Percentiles rank a stretch among this genome's conserved stretches.
Evolutionary conservation across 129 eudicot species (phyloP).

Genomic region (Escallonia herrerae): DNA sequence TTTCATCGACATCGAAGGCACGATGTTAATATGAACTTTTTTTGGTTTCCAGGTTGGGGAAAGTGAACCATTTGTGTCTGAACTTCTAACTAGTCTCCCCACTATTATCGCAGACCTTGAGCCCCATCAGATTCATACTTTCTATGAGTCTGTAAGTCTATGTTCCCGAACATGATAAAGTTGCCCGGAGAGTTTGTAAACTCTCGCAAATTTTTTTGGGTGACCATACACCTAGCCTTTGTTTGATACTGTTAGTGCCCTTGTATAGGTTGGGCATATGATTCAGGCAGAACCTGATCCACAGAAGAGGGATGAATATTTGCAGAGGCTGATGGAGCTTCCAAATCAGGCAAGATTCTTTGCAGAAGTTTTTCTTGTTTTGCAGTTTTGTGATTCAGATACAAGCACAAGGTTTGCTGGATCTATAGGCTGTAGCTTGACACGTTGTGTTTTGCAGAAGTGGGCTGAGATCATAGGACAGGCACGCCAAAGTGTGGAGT

Average conservation of each 20-base stretch:
- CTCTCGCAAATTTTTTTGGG: no score
- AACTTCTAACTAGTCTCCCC: conserved; percentile 88
- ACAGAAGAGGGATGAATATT: conserved; percentile 71
- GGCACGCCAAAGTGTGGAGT: conserved; percentile 88
- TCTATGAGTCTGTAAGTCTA: conserved; percentile 87
- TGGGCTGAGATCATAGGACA: conserved; percentile 94
- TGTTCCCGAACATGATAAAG: not conserved
- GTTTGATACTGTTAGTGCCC: not conserved
- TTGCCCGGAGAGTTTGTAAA: no score
- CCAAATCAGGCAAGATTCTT: conserved; percentile 70
- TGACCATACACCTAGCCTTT: no score
- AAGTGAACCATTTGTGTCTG: conserved; percentile 93
- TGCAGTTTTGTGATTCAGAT: not conserved
- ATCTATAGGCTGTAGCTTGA: conserved; percentile 6
- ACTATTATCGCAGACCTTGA: conserved; percentile 85
- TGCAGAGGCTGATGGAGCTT: conserved; percentile 89
- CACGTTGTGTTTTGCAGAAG: conserved; percentile 45
- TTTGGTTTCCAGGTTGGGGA: conserved; percentile 73
- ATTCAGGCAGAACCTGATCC: conserved; percentile 94
- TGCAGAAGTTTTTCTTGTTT: not conserved
- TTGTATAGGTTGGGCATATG: conserved; percentile 86
- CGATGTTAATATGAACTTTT: not conserved
- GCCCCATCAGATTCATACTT: conserved; percentile 91
- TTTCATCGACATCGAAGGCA: not conserved
- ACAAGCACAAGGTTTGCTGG: not conserved